A percentile compares a stretch with the other conserved stretches of the same genome.
These are phyloP conservation scores for Cucurbita moschata DNA, from an alignment of 306 rosid genomes.

Conservation along the genomic window DNA sequence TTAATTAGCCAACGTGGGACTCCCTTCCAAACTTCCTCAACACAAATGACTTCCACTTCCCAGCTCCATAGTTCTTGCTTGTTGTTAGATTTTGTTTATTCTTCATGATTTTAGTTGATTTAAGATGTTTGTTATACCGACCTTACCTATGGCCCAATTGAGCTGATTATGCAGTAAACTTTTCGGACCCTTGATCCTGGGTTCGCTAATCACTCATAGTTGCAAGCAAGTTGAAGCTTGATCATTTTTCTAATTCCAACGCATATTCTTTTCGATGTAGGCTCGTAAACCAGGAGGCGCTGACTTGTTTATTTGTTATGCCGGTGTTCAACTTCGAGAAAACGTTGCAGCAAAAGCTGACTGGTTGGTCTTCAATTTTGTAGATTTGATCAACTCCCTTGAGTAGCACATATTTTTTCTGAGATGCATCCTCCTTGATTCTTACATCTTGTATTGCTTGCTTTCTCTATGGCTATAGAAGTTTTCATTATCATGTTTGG, in stretches of 20 bases:
- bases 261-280: conserved; percentile 16
- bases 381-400: conserved; percentile 41
- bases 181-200: background rate
- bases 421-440: background rate
- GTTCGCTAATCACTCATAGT: background rate
- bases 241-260: background rate
- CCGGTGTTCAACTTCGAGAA: conserved; percentile 72
- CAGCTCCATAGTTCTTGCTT: background rate
- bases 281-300: conserved; percentile 88
- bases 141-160: background rate
- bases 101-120: background rate
- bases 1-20: too few species aligned
- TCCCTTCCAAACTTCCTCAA: too few species aligned
- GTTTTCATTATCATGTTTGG: background rate
- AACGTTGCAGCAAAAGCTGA: conserved; percentile 78
- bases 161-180: background rate
- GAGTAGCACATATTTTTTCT: conserved; percentile 1
- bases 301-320: conserved; percentile 73
- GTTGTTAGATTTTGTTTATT: background rate
- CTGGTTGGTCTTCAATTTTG: conserved; percentile 59
- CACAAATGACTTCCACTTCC: background rate
- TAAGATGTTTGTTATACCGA: background rate
- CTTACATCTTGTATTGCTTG: background rate
- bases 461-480: background rate
- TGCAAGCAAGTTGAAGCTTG: background rate